Percentiles rank a stretch among this genome's conserved stretches.
Conservation (phyloP, 768 basidiomycete species). For the Calocybe indica region DNA sequence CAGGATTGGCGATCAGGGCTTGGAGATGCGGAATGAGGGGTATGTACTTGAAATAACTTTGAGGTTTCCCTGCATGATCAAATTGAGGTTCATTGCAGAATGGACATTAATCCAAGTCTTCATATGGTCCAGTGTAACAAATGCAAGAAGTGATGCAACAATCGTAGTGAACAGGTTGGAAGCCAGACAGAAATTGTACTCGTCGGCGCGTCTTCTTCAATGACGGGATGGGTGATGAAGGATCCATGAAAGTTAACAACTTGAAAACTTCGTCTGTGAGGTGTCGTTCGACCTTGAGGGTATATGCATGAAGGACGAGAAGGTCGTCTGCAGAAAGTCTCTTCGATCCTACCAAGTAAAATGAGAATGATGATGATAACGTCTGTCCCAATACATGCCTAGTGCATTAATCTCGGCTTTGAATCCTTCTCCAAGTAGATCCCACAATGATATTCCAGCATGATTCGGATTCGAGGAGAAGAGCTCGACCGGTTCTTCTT, state of each 20-base stretch:
- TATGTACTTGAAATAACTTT: slow-evolving; percentile 27
- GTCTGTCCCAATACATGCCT: no score
- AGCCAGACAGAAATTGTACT: slow-evolving; percentile 22
- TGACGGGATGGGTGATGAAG: slow-evolving; percentile 7
- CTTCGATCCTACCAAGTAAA: not conserved
- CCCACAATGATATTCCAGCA: not conserved
- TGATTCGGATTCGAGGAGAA: not conserved
- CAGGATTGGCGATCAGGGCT: slow-evolving; percentile 6
- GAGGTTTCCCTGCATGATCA: slow-evolving; percentile 13
- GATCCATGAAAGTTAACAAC: slow-evolving; percentile 18
- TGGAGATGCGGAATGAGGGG: slow-evolving; percentile 30
- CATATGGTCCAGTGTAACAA: slow-evolving; percentile 27
- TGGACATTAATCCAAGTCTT: slow-evolving; percentile 22
- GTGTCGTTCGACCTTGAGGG: slow-evolving; percentile 21
- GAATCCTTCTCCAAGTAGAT: not conserved
- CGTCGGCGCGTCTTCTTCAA: slow-evolving; percentile 14
- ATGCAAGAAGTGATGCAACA: slow-evolving; percentile 39
- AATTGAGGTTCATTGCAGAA: slow-evolving; percentile 26
- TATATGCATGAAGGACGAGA: slow-evolving; percentile 19
- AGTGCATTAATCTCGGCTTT: no score
- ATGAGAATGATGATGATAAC: no score
- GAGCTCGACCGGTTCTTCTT: not conserved
- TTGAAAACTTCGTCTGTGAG: slow-evolving; percentile 18
- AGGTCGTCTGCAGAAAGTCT: slow-evolving; percentile 16
- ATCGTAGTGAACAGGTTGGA: slow-evolving; percentile 25